These are phyloP conservation scores for Dryas integrifolia DNA, from an alignment of 331 rosid genomes.

Conservation along the genomic window DNA sequence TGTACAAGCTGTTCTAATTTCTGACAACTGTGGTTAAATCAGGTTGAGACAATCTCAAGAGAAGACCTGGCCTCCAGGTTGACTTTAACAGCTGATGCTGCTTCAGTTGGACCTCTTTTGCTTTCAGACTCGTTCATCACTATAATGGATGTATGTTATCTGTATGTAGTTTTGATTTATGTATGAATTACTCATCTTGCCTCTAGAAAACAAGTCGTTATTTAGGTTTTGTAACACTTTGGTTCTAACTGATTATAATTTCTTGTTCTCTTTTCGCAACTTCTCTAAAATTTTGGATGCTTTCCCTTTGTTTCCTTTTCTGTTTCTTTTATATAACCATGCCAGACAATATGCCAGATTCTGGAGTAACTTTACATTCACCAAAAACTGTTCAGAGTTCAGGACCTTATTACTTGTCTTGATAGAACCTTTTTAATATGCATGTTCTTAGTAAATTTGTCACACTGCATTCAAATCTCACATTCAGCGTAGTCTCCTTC, in stretches of 20 bases:
- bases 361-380: not conserved
- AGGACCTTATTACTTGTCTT: too few species aligned
- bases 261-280: not conserved
- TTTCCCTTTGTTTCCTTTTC: not conserved
- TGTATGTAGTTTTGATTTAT: slow-evolving; percentile 20
- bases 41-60: slow-evolving; percentile 93
- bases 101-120: slow-evolving; percentile 81
- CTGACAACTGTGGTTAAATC: slow-evolving; percentile 27
- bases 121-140: slow-evolving; percentile 83
- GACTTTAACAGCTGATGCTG: slow-evolving; percentile 82
- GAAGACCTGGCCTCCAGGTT: slow-evolving; percentile 95
- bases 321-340: not conserved
- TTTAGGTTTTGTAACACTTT: slow-evolving; percentile 2
- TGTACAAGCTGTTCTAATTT: slow-evolving; percentile 4
- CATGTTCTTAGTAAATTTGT: not conserved
- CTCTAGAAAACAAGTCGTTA: slow-evolving; percentile 10
- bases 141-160: slow-evolving; percentile 88
- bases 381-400: not conserved
- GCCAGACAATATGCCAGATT: not conserved
- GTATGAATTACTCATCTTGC: slow-evolving; percentile 3
- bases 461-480: not conserved
- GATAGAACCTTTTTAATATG: not conserved
- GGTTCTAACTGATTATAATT: not conserved
- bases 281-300: not conserved
- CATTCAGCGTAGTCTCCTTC: not conserved